Percentiles rank a stretch among this genome's conserved stretches.
These are phyloP conservation scores for Globisporangium parvum DNA, from an alignment of 352 stramenopile species.

Conservation along the genomic window DNA sequence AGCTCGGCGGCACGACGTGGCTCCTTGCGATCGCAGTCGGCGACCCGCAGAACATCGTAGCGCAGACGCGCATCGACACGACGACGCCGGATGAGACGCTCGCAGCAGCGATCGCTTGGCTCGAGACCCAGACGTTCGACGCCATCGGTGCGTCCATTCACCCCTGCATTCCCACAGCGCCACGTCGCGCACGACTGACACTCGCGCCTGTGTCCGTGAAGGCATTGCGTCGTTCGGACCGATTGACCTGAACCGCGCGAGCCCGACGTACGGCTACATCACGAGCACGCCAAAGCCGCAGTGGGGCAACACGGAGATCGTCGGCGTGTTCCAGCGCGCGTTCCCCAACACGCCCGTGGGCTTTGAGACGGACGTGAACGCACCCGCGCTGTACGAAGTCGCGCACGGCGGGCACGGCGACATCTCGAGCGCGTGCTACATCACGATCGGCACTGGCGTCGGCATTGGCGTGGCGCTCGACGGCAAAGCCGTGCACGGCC, in stretches of 20 bases:
- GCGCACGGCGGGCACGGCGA: constrained; percentile 68
- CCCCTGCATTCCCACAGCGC: too few relatives aligned
- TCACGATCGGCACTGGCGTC: constrained; percentile 95
- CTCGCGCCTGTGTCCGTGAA: too few relatives aligned
- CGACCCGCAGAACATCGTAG: constrained; percentile 85
- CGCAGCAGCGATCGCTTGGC: constrained; percentile 66
- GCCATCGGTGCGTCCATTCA: constrained; percentile 35
- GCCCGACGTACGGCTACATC: constrained; percentile 92
- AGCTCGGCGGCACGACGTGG: constrained; percentile 95
- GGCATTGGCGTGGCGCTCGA: constrained; percentile 94
- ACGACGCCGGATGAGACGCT: constrained; percentile 86
- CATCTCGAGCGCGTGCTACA: constrained; percentile 87
- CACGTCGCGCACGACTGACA: too few relatives aligned
- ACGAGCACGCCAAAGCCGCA: constrained; percentile 92
- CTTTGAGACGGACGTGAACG: constrained; percentile 98
- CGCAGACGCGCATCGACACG: constrained; percentile 76
- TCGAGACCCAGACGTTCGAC: constrained; percentile 77
- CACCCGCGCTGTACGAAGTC: constrained; percentile 93
- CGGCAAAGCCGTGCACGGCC: constrained; percentile 88
- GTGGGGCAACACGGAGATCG: constrained; percentile 86
- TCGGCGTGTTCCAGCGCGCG: constrained; percentile 63
- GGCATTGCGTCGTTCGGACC: constrained; percentile 94
- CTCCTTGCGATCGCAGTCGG: constrained; percentile 88
- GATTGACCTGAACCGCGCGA: constrained; percentile 81
- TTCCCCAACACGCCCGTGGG: constrained; percentile 72